Base-by-base conservation (phyloP, 192 early-diverging fungal species). In the Coemansia sp. region DNA sequence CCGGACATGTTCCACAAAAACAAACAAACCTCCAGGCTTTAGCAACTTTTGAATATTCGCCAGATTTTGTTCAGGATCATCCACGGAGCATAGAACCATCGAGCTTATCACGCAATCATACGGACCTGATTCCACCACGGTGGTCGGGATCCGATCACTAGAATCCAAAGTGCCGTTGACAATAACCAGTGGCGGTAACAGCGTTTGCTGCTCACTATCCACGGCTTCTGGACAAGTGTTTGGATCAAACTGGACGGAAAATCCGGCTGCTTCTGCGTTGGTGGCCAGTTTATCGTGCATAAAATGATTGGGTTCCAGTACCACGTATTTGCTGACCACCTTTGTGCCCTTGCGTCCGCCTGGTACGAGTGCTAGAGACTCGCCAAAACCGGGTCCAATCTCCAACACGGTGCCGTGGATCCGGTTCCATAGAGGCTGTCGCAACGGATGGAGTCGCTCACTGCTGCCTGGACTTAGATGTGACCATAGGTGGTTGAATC, bases 1-100 rank as follows among this genome's bases (percentile, higher is more conserved):
- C 32, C 60, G 61, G 34, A 80, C 77, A 42, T 80, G 77, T 66
- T 80, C 72, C 14, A 75, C 55, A 52, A 80, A 80, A 8, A 80
- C 59, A 20, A 68, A 69, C 17, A 55, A 56, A 17, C 77, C 72
- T 50, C 77, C 72, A 16, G 77, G 77, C 25, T 20, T 62, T 45
- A 80, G 69, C 64, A 80, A 66, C 22, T 22, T 45, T 33, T 58
- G 45, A 22, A 75, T 64, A 0, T 61, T 60, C 1, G 68, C 56
- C 61, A 80, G 54, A 20, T 67, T 80, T 3, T 56, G 66, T 32
- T 67, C 68, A 22, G 64, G 18, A 25, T 67, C 40, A 45, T 54
- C 40, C 4, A 80, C 72, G 8, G 72, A 75, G 65, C 77, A 80
- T 45, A 80, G 54, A 7, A 72, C 77, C 40, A 75, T n/a, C 11